phyloP scores from a whole-genome alignment of 2,329 filamentous ascomycete genomes.

The Aureobasidium sp. region DNA sequence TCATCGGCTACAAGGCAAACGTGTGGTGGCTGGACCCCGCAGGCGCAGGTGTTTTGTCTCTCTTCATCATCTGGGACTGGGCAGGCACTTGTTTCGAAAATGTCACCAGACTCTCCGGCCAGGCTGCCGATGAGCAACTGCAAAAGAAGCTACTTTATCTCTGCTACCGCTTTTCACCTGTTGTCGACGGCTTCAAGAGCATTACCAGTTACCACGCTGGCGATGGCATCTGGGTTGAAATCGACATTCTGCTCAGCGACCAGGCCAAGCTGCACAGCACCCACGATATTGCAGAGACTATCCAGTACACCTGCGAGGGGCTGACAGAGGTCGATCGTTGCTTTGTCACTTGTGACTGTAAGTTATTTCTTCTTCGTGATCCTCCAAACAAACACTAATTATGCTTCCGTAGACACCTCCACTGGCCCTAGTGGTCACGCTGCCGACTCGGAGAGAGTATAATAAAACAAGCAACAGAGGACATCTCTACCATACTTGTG shows the following conservation, averaged over 20 bases:
- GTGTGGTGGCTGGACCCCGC: constrained; percentile 61
- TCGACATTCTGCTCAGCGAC: constrained; percentile 50
- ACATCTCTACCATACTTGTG: neutral
- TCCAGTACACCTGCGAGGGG: constrained; percentile 54
- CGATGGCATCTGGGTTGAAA: constrained; percentile 55
- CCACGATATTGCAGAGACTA: constrained; percentile 54
- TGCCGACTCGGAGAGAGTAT: constrained; percentile 19
- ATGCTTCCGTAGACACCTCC: constrained; percentile 22
- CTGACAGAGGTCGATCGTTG: constrained; percentile 44
- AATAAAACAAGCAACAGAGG: neutral
- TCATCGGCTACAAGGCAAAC: constrained; percentile 49
- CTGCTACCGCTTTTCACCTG: constrained; percentile 37
- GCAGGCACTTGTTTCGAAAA: constrained; percentile 52
- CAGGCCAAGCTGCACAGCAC: constrained; percentile 42
- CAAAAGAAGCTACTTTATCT: constrained; percentile 52
- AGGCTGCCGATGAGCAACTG: constrained; percentile 43
- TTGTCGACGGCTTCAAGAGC: constrained; percentile 29
- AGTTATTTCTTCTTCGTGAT: constrained; percentile 17
- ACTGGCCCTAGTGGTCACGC: constrained; percentile 36
- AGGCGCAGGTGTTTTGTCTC: constrained; percentile 52
- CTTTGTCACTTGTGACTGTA: constrained; percentile 44
- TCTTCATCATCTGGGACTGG: constrained; percentile 65
- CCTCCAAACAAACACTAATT: neutral
- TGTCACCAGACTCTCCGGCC: constrained; percentile 50
- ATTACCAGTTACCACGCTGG: constrained; percentile 50